Percentiles rank a stretch among this genome's conserved stretches.
phyloP scores from a whole-genome alignment of 2,329 filamentous ascomycete species.

The Alternaria sp. region DNA sequence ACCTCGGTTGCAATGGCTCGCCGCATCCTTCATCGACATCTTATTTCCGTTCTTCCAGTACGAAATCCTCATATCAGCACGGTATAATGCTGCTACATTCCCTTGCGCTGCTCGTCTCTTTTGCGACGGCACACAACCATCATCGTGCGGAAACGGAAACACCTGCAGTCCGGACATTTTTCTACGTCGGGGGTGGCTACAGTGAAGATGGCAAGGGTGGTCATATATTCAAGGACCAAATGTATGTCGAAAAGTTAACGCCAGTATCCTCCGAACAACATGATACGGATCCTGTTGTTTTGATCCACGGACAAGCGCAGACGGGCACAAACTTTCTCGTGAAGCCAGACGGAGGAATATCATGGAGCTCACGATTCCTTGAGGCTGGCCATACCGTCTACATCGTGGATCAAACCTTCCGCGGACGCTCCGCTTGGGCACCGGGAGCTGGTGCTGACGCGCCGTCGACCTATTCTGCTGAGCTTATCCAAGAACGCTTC shows the following conservation, averaged over 20 bases:
- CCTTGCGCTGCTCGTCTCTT: neutral
- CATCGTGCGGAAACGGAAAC: neutral
- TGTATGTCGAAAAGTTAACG: slow-evolving; percentile 25
- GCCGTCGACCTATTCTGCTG: neutral
- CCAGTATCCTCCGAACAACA: neutral
- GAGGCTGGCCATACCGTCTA: slow-evolving; percentile 55
- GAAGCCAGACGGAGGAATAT: slow-evolving; percentile 56
- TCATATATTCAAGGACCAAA: slow-evolving; percentile 23
- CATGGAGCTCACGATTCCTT: slow-evolving; percentile 59
- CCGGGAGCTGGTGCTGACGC: slow-evolving; percentile 2
- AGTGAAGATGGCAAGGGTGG: slow-evolving; percentile 13
- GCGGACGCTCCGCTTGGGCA: slow-evolving; percentile 52
- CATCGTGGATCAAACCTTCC: slow-evolving; percentile 55
- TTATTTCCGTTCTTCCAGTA: neutral
- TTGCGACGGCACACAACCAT: neutral
- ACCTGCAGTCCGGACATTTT: slow-evolving; percentile 17
- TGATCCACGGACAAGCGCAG: slow-evolving; percentile 22
- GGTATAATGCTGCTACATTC: neutral
- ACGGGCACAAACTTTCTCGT: slow-evolving; percentile 38
- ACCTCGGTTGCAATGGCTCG: neutral
- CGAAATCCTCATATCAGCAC: neutral
- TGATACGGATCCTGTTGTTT: slow-evolving; percentile 6
- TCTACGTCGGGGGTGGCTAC: slow-evolving; percentile 28
- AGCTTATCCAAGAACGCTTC: slow-evolving; percentile 4
- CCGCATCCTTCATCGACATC: neutral